Evolutionary conservation across 2,329 filamentous ascomycete genomes (phyloP), one percentile per base, ranked within the genome.

Genomic region (Fusarium agapanthi): DNA sequence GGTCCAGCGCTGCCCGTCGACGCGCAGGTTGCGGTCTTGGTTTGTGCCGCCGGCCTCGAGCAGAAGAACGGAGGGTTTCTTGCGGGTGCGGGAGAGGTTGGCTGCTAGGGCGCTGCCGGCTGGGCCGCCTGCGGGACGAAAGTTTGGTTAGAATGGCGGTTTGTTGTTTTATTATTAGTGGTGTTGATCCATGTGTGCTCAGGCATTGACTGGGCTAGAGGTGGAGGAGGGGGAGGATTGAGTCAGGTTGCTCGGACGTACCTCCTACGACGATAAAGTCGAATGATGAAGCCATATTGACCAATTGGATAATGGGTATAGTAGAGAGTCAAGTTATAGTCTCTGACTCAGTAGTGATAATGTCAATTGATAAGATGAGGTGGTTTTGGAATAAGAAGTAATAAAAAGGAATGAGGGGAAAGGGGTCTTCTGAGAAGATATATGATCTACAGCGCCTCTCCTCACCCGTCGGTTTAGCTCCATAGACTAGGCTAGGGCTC

Each of bases 21-120:
- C 83, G 5, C 86, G 85, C 14, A 86, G 80, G 14, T 81, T 78
- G 10, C 78, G 80, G 64, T 87, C 84, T 4, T 85, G 83, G 53
- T 89, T 87, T 13, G 73, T 54, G 4, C 83, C 80, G 16, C 90
- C 90, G 3, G 89, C 90, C 79, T 92, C 90, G 6, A 92, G 79
- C 2, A 92, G 83, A 4, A 92, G 84, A 4, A 92, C 85, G 0
- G 77, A 83, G 0, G 89, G 90, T 14, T 80, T 82, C 40, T 83
- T 82, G 0, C 82, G 41, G 0, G 86, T 81, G 24, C 82, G 79
- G 5, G 88, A 85, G 8, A 92, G 85, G 2, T 83, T 81, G 3
- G 86, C 80, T 0, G 90, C 90, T 20, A 91, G 76, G 3, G 87
- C 81, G 54, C 86, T 86, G 13, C 90, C 90, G 13, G 90, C 85